Conservation (phyloP, 805 yeast genomes). For the Candida piceae region DNA sequence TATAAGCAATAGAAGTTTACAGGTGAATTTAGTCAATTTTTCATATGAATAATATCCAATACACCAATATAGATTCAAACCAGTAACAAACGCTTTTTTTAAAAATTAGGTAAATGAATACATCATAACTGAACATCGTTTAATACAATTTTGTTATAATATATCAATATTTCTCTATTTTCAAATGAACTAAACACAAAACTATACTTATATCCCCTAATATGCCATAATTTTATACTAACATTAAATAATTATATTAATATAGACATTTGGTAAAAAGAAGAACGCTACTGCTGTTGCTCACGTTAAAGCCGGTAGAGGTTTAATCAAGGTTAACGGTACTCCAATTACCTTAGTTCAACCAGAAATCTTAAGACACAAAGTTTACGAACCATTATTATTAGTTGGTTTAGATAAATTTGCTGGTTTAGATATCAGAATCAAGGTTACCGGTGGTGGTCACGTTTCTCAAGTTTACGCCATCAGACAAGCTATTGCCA, state of each 20-base stretch:
- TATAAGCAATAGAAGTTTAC: too few relatives aligned
- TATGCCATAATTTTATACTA: too few relatives aligned
- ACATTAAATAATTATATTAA: slow-evolving; percentile 17
- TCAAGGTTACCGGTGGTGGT: slow-evolving; percentile 99
- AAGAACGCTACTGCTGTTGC: slow-evolving; percentile 99
- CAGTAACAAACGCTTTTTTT: too few relatives aligned
- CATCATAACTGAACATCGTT: too few relatives aligned
- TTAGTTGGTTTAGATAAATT: slow-evolving; percentile 98
- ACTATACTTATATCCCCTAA: too few relatives aligned
- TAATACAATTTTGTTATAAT: too few relatives aligned
- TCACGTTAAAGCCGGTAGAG: slow-evolving; percentile 98
- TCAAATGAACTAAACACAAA: too few relatives aligned
- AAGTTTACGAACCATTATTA: slow-evolving; percentile 99
- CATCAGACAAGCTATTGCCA: slow-evolving; percentile 99
- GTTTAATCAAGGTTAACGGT: slow-evolving; percentile 99
- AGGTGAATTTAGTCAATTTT: too few relatives aligned
- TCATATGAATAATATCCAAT: too few relatives aligned
- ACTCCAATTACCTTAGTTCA: slow-evolving; percentile 98
- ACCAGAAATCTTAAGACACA: slow-evolving; percentile 99
- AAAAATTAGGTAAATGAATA: too few relatives aligned
- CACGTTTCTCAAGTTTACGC: slow-evolving; percentile 99
- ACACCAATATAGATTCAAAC: too few relatives aligned
- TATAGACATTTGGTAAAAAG: slow-evolving; percentile 98
- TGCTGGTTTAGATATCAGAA: slow-evolving; percentile 97
- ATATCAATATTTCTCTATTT: too few relatives aligned